These are phyloP conservation scores for Chlorella sp. DNA, from an alignment of 139 green algal species.

Conservation along the genomic window DNA sequence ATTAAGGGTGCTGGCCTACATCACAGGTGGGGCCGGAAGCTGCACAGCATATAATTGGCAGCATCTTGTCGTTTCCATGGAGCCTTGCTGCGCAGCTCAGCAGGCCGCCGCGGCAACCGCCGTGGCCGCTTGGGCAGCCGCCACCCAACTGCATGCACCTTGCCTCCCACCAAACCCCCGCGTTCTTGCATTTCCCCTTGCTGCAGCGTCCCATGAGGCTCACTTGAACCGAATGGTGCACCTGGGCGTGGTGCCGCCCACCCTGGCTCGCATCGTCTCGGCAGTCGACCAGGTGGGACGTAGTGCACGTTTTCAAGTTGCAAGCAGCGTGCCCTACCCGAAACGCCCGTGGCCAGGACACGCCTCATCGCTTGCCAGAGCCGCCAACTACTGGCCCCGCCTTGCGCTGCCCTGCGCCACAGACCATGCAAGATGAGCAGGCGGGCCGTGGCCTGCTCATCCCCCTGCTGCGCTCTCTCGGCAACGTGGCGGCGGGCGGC, in stretches of 20 bases:
- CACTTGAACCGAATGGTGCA: conserved; percentile 42
- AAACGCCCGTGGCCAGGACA: no score
- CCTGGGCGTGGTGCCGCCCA: conserved; percentile 24
- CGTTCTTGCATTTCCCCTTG: no score
- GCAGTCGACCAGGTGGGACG: conserved; percentile 1
- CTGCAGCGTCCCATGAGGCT: conserved; percentile 20
- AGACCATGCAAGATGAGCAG: conserved; percentile 29
- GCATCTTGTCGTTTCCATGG: not conserved
- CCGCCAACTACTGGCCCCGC: no score
- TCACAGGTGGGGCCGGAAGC: conserved; percentile 26
- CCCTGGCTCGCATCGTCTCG: conserved; percentile 1
- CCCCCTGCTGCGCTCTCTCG: conserved; percentile 50
- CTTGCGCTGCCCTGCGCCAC: not conserved
- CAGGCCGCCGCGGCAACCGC: no score
- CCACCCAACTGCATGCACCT: not conserved
- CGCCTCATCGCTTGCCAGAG: no score
- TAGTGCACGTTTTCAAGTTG: no score
- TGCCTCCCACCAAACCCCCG: not conserved
- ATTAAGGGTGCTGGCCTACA: conserved; percentile 51
- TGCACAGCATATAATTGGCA: no score
- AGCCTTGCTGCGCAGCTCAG: not conserved
- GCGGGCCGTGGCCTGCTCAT: conserved; percentile 30
- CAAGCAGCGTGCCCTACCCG: no score
- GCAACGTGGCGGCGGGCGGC: conserved; percentile 52
- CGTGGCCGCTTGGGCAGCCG: not conserved